phyloP scores from a whole-genome alignment of 2,329 filamentous ascomycete genomes.

The Curvularia lunata region DNA sequence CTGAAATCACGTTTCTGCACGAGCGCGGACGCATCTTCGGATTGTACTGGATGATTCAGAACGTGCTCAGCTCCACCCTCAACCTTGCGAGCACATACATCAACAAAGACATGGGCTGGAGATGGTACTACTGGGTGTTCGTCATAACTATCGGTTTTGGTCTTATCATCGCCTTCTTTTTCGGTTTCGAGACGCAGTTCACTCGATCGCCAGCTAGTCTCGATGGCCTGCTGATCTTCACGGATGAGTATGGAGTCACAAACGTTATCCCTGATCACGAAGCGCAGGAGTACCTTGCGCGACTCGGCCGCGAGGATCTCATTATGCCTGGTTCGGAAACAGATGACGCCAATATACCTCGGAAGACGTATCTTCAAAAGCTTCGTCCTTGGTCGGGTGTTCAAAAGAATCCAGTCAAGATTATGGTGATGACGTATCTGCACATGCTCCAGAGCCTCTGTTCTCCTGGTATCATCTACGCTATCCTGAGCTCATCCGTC shows the following conservation, averaged over 20 bases:
- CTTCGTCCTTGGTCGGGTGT: neutral
- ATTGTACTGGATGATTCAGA: neutral
- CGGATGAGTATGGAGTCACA: neutral
- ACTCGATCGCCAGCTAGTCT: neutral
- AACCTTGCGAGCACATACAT: neutral
- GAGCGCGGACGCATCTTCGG: neutral
- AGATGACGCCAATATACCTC: neutral
- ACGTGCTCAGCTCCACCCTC: neutral
- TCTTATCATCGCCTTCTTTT: neutral
- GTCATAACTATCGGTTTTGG: neutral
- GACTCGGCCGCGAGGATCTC: neutral
- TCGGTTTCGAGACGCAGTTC: neutral
- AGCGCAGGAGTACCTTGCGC: neutral
- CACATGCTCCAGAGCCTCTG: constrained; percentile 4
- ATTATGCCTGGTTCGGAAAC: neutral
- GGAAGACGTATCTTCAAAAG: constrained; percentile 2
- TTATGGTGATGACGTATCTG: neutral
- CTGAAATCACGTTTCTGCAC: neutral
- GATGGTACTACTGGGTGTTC: neutral
- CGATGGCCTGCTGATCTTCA: neutral
- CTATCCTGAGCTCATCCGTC: constrained; percentile 7
- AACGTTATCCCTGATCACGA: neutral
- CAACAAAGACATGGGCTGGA: neutral
- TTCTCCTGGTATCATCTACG: neutral
- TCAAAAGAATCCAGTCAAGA: neutral